Percentiles rank a stretch among this genome's conserved stretches.
These are phyloP conservation scores for Fusarium aywerte DNA, from an alignment of 2,329 filamentous ascomycete genomes.

Conservation along the genomic window DNA sequence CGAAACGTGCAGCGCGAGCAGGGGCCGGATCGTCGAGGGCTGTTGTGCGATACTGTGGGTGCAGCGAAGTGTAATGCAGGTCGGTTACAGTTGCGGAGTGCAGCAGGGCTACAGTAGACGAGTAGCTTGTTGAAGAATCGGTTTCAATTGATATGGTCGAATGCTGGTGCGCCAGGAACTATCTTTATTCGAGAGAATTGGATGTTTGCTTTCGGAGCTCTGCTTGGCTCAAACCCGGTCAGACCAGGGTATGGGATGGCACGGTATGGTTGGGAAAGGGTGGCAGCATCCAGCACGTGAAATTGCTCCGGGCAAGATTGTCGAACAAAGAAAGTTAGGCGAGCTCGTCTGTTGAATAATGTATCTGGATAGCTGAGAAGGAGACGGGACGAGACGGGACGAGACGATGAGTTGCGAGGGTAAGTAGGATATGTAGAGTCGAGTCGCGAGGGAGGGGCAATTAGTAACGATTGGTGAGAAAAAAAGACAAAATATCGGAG, in stretches of 20 bases:
- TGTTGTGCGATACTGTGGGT: neutral
- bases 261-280: neutral
- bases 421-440: slow-evolving; percentile 11
- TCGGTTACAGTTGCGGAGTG: slow-evolving; percentile 1
- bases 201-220: slow-evolving; percentile 30
- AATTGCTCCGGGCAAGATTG: slow-evolving; percentile 37
- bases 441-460: slow-evolving; percentile 29
- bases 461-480: slow-evolving; percentile 15
- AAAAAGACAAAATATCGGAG: slow-evolving; percentile 5
- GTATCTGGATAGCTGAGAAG: slow-evolving; percentile 20
- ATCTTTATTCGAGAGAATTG: slow-evolving; percentile 29
- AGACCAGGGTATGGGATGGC: slow-evolving; percentile 17
- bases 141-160: slow-evolving; percentile 25
- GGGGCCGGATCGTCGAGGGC: slow-evolving; percentile 25
- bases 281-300: slow-evolving; percentile 26
- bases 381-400: neutral
- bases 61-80: slow-evolving; percentile 11
- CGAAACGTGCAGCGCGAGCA: slow-evolving; percentile 20
- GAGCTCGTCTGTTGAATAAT: neutral
- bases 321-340: slow-evolving; percentile 12
- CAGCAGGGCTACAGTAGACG: slow-evolving; percentile 20
- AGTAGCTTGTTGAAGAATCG: slow-evolving; percentile 33
- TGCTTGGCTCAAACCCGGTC: slow-evolving; percentile 30
- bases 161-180: slow-evolving; percentile 18
- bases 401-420: slow-evolving; percentile 15